phyloP scores from a whole-genome alignment of 2,329 filamentous ascomycete genomes.

The Talaromyces sp. region DNA sequence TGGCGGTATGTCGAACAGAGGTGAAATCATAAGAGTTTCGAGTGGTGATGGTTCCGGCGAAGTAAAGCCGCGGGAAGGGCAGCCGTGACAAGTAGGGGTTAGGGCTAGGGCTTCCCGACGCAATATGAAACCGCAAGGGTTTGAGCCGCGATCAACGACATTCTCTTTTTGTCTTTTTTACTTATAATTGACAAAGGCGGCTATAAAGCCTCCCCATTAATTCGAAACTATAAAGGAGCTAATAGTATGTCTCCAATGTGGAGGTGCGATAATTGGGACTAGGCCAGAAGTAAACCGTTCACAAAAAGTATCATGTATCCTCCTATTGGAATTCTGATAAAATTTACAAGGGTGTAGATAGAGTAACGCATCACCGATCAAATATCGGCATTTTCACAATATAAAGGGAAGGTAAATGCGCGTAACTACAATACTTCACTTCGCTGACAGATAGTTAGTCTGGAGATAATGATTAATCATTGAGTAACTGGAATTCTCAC shows the following conservation, averaged over 20 bases:
- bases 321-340: neutral
- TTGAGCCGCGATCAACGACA: neutral
- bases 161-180: neutral
- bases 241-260: neutral
- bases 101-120: slow-evolving; percentile 12
- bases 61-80: neutral
- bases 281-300: neutral
- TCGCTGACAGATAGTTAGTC: neutral
- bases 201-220: neutral
- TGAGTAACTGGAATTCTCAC: neutral
- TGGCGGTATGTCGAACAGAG: slow-evolving; percentile 5
- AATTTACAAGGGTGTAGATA: neutral
- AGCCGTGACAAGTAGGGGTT: neutral
- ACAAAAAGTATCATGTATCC: neutral
- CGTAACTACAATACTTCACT: neutral
- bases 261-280: neutral
- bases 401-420: neutral
- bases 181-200: neutral
- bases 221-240: neutral
- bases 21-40: slow-evolving; percentile 6
- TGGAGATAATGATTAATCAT: neutral
- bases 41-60: neutral
- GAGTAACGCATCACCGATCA: neutral
- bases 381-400: neutral
- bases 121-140: slow-evolving; percentile 13